A percentile compares a stretch with the other conserved stretches of the same genome.
Conservation (phyloP, 2,329 filamentous ascomycete genomes). For the Zymoseptoria crescenta region DNA sequence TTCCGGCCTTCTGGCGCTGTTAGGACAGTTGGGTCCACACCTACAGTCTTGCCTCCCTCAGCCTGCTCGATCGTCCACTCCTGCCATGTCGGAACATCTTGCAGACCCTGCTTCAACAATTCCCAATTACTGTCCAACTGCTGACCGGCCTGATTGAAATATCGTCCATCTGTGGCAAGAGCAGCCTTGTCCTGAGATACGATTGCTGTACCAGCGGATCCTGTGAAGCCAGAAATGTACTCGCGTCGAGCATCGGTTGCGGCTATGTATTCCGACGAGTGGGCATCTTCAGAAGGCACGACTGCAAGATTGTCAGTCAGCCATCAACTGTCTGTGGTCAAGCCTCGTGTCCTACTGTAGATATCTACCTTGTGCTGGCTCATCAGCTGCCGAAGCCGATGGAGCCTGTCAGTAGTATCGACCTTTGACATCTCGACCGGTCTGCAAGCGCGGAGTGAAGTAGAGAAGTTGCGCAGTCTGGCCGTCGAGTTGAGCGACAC, state of each 20-base stretch:
- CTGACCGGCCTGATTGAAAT: constrained; percentile 92
- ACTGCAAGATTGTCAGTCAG: constrained; percentile 51
- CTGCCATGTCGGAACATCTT: constrained; percentile 93
- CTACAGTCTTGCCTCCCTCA: constrained; percentile 79
- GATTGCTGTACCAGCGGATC: constrained; percentile 88
- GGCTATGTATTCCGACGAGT: constrained; percentile 96
- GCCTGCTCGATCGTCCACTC: constrained; percentile 84
- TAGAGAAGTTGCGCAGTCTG: constrained; percentile 17
- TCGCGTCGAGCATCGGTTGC: constrained; percentile 86
- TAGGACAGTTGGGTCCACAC: constrained; percentile 82
- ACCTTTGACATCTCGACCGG: constrained; percentile 63
- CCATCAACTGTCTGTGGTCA: constrained; percentile 16
- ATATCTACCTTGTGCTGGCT: constrained; percentile 77
- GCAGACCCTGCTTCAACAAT: constrained; percentile 83
- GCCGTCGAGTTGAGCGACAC: constrained; percentile 3
- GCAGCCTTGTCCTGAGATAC: constrained; percentile 80
- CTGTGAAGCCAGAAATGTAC: constrained; percentile 89
- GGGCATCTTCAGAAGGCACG: constrained; percentile 91
- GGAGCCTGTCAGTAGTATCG: constrained; percentile 68
- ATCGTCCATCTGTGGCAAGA: constrained; percentile 88
- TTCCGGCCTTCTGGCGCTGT: constrained; percentile 65
- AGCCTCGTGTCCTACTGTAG: constrained; percentile 59
- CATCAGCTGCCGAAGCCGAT: constrained; percentile 77
- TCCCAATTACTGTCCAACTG: constrained; percentile 89
- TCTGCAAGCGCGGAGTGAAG: constrained; percentile 7